phyloP scores from a whole-genome alignment of 257 asterid genomes.

The Fraxinus cuspidata region DNA sequence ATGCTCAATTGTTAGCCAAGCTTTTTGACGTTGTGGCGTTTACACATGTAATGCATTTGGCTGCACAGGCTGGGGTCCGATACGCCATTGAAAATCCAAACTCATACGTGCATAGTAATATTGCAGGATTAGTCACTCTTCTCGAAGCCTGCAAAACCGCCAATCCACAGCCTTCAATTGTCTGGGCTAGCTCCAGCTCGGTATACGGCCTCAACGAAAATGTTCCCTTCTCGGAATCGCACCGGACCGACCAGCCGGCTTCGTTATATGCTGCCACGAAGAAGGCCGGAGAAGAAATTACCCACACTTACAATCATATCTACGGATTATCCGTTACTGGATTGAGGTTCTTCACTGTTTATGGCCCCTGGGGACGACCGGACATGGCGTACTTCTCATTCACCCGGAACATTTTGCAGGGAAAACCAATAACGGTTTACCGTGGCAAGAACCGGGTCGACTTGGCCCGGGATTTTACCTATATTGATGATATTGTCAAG shows the following conservation, averaged over 20 bases:
- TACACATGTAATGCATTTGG: constrained; percentile 31
- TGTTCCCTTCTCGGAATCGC: constrained; percentile 28
- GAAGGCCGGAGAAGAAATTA: constrained; percentile 33
- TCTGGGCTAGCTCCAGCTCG: constrained; percentile 33
- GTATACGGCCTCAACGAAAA: constrained; percentile 31
- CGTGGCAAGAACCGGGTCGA: constrained; percentile 30
- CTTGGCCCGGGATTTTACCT: constrained; percentile 28
- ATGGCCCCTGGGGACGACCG: constrained; percentile 36
- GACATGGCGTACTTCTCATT: constrained; percentile 31
- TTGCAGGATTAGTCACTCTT: constrained; percentile 29
- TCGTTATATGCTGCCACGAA: constrained; percentile 30
- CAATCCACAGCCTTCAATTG: constrained; percentile 25
- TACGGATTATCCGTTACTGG: constrained; percentile 32
- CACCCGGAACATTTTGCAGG: constrained; percentile 26
- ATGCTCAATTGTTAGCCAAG: constrained; percentile 9
- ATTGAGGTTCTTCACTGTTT: constrained; percentile 28
- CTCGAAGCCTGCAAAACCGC: constrained; percentile 29
- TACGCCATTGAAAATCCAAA: constrained; percentile 29
- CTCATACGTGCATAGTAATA: constrained; percentile 31
- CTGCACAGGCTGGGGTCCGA: constrained; percentile 34
- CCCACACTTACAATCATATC: constrained; percentile 30
- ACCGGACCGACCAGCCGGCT: constrained; percentile 32
- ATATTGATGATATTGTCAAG: constrained; percentile 31
- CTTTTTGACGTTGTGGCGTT: constrained; percentile 29
- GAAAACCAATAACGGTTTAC: constrained; percentile 24